Evolutionary conservation across 768 basidiomycete genomes (phyloP).

Genomic region (Phlegmacium glaucopus): DNA sequence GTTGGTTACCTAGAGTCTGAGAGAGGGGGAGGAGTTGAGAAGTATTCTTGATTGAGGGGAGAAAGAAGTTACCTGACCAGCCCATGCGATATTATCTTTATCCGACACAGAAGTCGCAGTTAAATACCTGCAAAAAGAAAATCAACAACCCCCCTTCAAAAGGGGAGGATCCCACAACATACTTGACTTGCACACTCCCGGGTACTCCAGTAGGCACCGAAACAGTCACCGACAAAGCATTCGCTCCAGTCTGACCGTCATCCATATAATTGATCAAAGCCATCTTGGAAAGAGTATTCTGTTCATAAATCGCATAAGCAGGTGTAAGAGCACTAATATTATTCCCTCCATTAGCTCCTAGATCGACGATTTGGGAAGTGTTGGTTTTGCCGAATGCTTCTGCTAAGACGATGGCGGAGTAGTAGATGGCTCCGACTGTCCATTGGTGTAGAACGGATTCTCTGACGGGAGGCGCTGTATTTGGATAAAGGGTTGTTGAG

Average conservation of each 20-base stretch:
- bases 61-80: conserved; percentile 50
- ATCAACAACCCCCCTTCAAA: not conserved
- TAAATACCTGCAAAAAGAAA: conserved; percentile 43
- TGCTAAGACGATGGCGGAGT: conserved; percentile 65
- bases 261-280: conserved; percentile 73
- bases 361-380: conserved; percentile 63
- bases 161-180: conserved; percentile 19
- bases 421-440: conserved; percentile 74
- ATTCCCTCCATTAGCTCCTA: conserved; percentile 50
- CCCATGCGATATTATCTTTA: conserved; percentile 73
- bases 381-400: conserved; percentile 70
- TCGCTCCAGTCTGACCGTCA: conserved; percentile 54
- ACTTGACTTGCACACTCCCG: conserved; percentile 50
- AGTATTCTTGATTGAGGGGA: not conserved
- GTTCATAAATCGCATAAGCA: conserved; percentile 73
- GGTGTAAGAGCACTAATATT: conserved; percentile 54
- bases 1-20: conserved; percentile 59
- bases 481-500: not conserved
- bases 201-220: conserved; percentile 48
- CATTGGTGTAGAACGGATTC: conserved; percentile 58
- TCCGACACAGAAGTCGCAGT: conserved; percentile 52
- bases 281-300: conserved; percentile 55
- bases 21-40: too few relatives aligned
- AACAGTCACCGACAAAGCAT: conserved; percentile 41
- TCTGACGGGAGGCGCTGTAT: conserved; percentile 47